phyloP scores from a whole-genome alignment of 106 monocot genomes.

The Platanthera guangdongensis region DNA sequence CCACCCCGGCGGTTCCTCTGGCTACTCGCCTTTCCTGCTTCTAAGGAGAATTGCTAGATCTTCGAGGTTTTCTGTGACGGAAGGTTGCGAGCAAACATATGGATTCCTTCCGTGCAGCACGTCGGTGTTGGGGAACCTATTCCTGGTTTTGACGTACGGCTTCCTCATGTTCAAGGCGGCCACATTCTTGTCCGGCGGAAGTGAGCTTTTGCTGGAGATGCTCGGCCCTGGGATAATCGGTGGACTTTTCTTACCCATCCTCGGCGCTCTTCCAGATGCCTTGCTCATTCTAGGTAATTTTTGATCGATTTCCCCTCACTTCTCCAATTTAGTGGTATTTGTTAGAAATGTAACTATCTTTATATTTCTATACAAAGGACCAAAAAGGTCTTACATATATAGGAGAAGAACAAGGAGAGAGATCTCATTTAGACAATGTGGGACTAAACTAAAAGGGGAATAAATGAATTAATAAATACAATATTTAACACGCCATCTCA shows the following conservation, averaged over 20 bases:
- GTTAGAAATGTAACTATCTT: too few species aligned
- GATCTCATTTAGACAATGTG: too few species aligned
- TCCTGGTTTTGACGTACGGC: constrained; percentile 65
- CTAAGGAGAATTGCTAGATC: constrained; percentile 3
- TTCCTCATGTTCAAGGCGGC: constrained; percentile 85
- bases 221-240: constrained; percentile 89
- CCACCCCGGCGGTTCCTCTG: not conserved
- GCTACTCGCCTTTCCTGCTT: constrained; percentile 6
- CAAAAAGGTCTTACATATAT: too few species aligned
- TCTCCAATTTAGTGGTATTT: not conserved
- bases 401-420: too few species aligned
- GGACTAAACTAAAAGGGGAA: too few species aligned
- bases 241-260: constrained; percentile 78
- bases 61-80: constrained; percentile 1
- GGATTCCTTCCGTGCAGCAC: constrained; percentile 82
- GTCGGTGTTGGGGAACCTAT: constrained; percentile 66
- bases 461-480: too few species aligned
- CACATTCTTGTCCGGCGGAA: constrained; percentile 62
- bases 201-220: constrained; percentile 69
- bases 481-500: too few species aligned
- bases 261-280: constrained; percentile 85
- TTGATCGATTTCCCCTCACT: not conserved
- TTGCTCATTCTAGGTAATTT: constrained; percentile 75
- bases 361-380: too few species aligned
- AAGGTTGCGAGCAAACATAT: constrained; percentile 55